Evolutionary conservation across 495 filamentous ascomycete genomes (phyloP).

Genomic region (Neurospora sp.): DNA sequence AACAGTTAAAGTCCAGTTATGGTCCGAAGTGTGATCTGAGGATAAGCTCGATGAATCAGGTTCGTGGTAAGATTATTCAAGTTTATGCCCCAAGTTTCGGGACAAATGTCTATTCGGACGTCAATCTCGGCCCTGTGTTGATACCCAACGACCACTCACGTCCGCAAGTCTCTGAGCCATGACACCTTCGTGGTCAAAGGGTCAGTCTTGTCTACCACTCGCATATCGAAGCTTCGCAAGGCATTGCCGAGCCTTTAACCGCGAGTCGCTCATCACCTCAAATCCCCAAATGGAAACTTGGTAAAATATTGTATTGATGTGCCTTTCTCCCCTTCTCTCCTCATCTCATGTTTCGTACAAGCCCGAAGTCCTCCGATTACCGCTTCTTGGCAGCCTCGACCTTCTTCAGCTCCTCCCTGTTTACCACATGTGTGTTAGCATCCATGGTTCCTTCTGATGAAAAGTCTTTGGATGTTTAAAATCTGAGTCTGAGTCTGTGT

Average conservation of each 20-base stretch:
- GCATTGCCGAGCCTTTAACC: neutral
- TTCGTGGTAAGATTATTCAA: neutral
- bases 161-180: neutral
- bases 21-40: neutral
- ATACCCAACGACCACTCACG: too few relatives aligned
- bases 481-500: too few relatives aligned
- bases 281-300: neutral
- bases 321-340: neutral
- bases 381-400: slow-evolving; percentile 61
- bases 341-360: neutral
- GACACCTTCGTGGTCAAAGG: neutral
- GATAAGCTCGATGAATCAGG: neutral
- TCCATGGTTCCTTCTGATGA: too few relatives aligned
- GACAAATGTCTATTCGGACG: neutral
- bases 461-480: too few relatives aligned
- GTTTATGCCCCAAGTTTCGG: too few relatives aligned
- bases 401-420: slow-evolving; percentile 85
- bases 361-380: slow-evolving; percentile 12
- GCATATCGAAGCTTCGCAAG: neutral
- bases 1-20: neutral
- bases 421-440: too few relatives aligned
- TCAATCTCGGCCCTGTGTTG: too few relatives aligned
- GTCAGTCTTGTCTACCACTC: neutral
- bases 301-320: neutral
- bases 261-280: neutral